Base-by-base conservation (phyloP, 1,284 basidiomycete species). In the Malassezia yamatoensis region DNA sequence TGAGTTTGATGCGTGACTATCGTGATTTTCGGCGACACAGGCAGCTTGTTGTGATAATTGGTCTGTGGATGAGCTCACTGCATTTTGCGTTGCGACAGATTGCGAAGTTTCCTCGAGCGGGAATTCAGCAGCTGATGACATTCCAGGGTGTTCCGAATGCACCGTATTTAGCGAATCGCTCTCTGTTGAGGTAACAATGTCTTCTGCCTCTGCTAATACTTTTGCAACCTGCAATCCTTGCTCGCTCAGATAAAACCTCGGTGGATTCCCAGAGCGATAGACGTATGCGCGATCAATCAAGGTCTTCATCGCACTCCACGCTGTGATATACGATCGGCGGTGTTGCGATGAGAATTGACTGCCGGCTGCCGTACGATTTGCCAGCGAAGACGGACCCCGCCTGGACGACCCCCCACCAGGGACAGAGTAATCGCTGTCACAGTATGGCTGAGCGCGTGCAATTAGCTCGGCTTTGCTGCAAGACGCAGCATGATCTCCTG, bases 261-360 rank as follows among this genome's bases (percentile, higher is more conserved):
- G 60, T 8, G 72, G 74, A 46, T 73, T 72, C 15, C 74, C 72
- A 1, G 58, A 60, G 13, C 64, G 63, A 38, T 67, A 64, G 13
- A 73, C 66, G 40, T 71, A 72, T 3, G 65, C 72, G 41, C 70
- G 67, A 34, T 64, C 52, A 39, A 72, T 68, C 11, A 75, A 59
- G n/a, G 66, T 72, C 52, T 74, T 74, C 62, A 69, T 72, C 49
- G 64, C 67, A 8, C 51, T 68, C 74, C 74, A 75, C 1, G 66
- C 72, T 0, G 69, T 73, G 49, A 66, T 68, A 54, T 65, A 65
- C 10, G 62, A 60, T 2, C 58, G 33, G 13, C 46, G 49, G n/a
- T 35, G 16, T 4, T 46, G n/a, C 7, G 24, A 29, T 15, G 55
- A 8, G 55, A 48, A 5, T 58, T 45, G 20, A 13, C 51, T 20